These are phyloP conservation scores for Vigna nakashimae DNA, from an alignment of 306 rosid genomes.

Conservation along the genomic window DNA sequence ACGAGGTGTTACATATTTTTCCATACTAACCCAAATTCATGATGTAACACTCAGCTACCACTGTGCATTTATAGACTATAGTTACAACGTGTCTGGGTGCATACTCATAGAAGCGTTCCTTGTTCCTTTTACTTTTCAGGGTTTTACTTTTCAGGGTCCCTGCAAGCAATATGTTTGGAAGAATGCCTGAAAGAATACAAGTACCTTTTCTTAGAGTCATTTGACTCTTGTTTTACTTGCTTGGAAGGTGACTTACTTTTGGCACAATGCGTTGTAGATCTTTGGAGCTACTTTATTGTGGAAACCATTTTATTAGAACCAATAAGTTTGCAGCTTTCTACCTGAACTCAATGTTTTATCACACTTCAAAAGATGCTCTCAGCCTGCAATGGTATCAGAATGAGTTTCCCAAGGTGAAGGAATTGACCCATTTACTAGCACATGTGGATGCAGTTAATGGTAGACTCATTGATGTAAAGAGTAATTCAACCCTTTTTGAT, in stretches of 20 bases:
- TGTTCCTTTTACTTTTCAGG: too few relatives aligned
- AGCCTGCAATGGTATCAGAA: conserved; percentile 60
- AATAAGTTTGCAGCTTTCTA: conserved; percentile 47
- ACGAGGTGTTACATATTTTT: too few relatives aligned
- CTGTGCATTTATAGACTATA: too few relatives aligned
- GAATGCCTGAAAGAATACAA: conserved; percentile 6
- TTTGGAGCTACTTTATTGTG: conserved; percentile 18
- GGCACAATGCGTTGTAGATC: conserved; percentile 51
- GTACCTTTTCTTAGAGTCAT: background rate
- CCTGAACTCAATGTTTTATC: conserved; percentile 56
- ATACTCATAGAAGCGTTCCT: too few relatives aligned
- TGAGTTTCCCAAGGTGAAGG: conserved; percentile 54
- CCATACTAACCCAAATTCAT: too few relatives aligned
- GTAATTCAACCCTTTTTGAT: conserved; percentile 59
- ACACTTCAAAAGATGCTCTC: conserved; percentile 54
- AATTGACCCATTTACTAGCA: conserved; percentile 55
- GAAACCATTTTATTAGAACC: conserved; percentile 42
- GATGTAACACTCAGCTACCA: too few relatives aligned
- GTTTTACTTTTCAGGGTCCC: background rate
- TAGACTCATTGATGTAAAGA: conserved; percentile 60
- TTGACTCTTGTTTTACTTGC: background rate
- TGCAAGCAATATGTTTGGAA: conserved; percentile 14
- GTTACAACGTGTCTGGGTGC: background rate
- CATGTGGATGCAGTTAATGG: conserved; percentile 70
- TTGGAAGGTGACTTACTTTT: conserved; percentile 19